phyloP scores from a whole-genome alignment of 257 asterid species.

The Fraxinus pennsylvanica region DNA sequence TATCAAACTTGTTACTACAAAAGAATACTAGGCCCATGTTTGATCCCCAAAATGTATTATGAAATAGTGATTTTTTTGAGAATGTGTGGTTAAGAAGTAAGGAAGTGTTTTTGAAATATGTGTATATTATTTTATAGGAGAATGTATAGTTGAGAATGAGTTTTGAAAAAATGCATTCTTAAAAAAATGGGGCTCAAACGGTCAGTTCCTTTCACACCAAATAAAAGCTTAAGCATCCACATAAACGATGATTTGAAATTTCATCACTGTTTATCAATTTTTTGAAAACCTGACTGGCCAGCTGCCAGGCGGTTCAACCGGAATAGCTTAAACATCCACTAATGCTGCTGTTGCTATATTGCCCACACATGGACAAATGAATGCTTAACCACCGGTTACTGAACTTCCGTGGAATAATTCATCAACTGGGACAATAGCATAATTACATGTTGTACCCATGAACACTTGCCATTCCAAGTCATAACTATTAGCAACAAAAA shows the following conservation, averaged over 20 bases:
- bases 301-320: not conserved
- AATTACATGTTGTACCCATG: not conserved
- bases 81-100: too few species aligned
- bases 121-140: too few species aligned
- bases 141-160: too few species aligned
- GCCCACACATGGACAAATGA: not conserved
- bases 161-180: too few species aligned
- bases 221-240: not conserved
- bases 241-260: not conserved
- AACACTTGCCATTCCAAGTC: not conserved
- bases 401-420: not conserved
- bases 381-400: not conserved
- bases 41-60: too few species aligned
- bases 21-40: not conserved
- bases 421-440: not conserved
- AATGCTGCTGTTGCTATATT: not conserved
- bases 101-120: too few species aligned
- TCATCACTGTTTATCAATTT: not conserved
- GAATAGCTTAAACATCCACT: not conserved
- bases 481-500: too few species aligned
- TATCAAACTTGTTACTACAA: not conserved
- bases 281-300: not conserved
- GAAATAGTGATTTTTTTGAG: too few species aligned
- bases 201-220: not conserved
- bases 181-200: too few species aligned